phyloP scores from a whole-genome alignment of 495 filamentous ascomycete genomes.

The Daldinia grandis region DNA sequence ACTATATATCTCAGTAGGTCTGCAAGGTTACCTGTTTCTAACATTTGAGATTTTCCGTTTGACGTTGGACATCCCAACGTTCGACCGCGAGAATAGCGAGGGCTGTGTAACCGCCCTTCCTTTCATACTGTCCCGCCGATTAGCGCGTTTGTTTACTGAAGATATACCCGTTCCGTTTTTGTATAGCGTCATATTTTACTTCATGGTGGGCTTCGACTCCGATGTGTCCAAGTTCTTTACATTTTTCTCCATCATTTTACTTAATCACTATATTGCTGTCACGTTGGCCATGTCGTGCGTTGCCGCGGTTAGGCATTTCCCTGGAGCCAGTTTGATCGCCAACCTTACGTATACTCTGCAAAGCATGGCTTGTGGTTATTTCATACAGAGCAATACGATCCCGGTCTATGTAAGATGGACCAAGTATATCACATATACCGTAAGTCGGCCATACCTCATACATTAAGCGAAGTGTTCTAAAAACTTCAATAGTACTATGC shows the following conservation, averaged over 20 bases:
- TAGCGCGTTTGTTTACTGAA: conserved; percentile 70
- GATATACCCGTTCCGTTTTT: conserved; percentile 74
- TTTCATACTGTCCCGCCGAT: conserved; percentile 70
- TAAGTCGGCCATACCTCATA: conserved; percentile 36
- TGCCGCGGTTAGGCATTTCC: conserved; percentile 66
- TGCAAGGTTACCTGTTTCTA: conserved; percentile 78
- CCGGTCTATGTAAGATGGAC: conserved; percentile 78
- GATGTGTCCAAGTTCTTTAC: conserved; percentile 69
- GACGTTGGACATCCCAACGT: conserved; percentile 73
- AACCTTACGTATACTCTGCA: conserved; percentile 77
- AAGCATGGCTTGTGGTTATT: conserved; percentile 75
- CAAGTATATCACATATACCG: conserved; percentile 66
- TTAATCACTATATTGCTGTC: conserved; percentile 74
- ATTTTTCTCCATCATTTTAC: conserved; percentile 69
- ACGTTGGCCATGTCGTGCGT: conserved; percentile 68
- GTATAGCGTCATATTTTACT: conserved; percentile 74
- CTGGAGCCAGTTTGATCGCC: conserved; percentile 63
- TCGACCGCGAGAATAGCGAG: conserved; percentile 76
- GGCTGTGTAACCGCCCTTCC: conserved; percentile 72
- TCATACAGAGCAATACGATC: conserved; percentile 74
- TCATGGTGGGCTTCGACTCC: conserved; percentile 75
- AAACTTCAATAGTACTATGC: conserved; percentile 65
- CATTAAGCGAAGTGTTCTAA: neutral
- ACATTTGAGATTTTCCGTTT: conserved; percentile 77
- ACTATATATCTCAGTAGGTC: conserved; percentile 69